A percentile compares a stretch with the other conserved stretches of the same genome.
Evolutionary conservation across 2,329 filamentous ascomycete species (phyloP).

Genomic region (Dactylellina sp.): DNA sequence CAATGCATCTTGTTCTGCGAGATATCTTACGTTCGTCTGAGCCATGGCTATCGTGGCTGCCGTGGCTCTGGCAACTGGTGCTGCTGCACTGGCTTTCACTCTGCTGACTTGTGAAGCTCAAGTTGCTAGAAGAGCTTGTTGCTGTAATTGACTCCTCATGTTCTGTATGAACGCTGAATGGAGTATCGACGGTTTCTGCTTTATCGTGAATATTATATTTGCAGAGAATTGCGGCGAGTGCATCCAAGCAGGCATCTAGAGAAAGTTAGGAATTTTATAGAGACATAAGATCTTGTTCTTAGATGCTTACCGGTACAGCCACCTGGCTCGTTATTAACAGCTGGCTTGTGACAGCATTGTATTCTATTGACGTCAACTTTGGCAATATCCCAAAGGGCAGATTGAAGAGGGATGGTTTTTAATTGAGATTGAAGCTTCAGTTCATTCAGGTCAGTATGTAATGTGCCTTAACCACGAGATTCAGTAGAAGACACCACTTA

Average conservation of each 20-base stretch:
- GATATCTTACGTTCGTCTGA: slow-evolving; percentile 27
- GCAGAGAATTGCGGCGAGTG: slow-evolving; percentile 33
- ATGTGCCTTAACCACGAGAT: not conserved
- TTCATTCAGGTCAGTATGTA: not conserved
- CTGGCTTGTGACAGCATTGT: slow-evolving; percentile 31
- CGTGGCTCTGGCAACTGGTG: slow-evolving; percentile 25
- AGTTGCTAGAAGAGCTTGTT: slow-evolving; percentile 8
- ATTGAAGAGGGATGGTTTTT: slow-evolving; percentile 4
- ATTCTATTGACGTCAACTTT: slow-evolving; percentile 6
- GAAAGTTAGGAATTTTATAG: not conserved
- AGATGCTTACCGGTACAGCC: slow-evolving; percentile 38
- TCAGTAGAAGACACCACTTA: not conserved
- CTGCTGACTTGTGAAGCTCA: slow-evolving; percentile 40
- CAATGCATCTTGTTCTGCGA: not conserved
- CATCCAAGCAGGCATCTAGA: slow-evolving; percentile 26
- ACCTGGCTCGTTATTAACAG: not conserved
- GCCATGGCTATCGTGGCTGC: slow-evolving; percentile 16
- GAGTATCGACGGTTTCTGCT: not conserved
- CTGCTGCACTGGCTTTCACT: slow-evolving; percentile 24
- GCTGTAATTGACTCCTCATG: slow-evolving; percentile 10
- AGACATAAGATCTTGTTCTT: not conserved
- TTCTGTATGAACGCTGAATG: not conserved
- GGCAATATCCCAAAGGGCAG: slow-evolving; percentile 8
- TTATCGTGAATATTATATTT: slow-evolving; percentile 38
- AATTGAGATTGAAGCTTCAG: slow-evolving; percentile 27